These are phyloP conservation scores for Erythrophleum ivorense DNA, from an alignment of 331 rosid genomes.

Conservation along the genomic window DNA sequence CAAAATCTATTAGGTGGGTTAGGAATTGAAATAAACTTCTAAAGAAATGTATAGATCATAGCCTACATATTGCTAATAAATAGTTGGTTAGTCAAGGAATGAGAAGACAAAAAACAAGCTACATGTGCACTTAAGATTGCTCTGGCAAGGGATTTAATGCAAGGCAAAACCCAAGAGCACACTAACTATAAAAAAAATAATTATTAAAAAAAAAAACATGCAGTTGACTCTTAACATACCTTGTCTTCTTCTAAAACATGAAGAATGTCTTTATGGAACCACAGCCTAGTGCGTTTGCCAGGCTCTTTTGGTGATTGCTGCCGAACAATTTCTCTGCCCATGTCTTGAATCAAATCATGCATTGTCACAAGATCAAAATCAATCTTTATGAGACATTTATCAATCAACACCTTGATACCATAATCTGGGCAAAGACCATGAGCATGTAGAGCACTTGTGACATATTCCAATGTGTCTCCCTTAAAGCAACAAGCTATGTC, in stretches of 20 bases:
- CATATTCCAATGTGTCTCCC: background rate
- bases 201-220: too few relatives aligned
- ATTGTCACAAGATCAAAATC: background rate
- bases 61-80: background rate
- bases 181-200: too few relatives aligned
- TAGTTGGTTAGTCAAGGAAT: too few relatives aligned
- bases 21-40: too few relatives aligned
- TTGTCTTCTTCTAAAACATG: background rate
- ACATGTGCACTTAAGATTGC: too few relatives aligned
- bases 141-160: too few relatives aligned
- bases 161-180: too few relatives aligned
- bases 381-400: conserved; percentile 21
- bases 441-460: background rate
- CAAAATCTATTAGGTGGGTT: too few relatives aligned
- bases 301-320: conserved; percentile 5
- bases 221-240: background rate
- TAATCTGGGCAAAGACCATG: background rate
- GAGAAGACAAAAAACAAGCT: too few relatives aligned
- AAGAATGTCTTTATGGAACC: conserved; percentile 31
- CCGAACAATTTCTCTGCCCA: conserved; percentile 32
- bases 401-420: background rate
- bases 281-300: conserved; percentile 25
- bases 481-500: background rate
- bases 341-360: conserved; percentile 42
- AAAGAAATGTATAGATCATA: background rate